Conservation (phyloP, 768 basidiomycete species). For the Russula dissimulans region DNA sequence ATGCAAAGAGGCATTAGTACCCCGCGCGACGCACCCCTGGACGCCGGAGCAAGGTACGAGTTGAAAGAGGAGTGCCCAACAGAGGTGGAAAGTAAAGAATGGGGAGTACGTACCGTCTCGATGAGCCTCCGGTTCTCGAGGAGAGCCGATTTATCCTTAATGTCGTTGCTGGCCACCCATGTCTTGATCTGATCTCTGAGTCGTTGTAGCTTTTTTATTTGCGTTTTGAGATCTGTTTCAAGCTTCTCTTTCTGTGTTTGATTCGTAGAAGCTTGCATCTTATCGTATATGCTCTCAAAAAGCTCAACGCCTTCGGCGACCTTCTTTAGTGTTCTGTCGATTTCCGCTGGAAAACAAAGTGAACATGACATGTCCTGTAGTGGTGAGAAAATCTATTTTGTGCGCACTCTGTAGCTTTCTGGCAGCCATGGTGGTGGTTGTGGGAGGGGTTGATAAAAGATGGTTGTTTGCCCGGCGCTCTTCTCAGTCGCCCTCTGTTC, state of each 20-base stretch:
- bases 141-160: constrained; percentile 93
- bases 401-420: constrained; percentile 76
- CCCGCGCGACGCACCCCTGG: not conserved
- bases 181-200: constrained; percentile 85
- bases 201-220: constrained; percentile 92
- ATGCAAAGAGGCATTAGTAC: not conserved
- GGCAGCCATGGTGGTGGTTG: constrained; percentile 59
- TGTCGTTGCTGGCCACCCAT: constrained; percentile 96
- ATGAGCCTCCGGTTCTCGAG: constrained; percentile 93
- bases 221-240: constrained; percentile 91
- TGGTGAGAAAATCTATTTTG: not conserved
- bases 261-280: constrained; percentile 94
- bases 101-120: constrained; percentile 68
- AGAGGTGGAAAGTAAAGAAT: not conserved
- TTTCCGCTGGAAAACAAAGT: constrained; percentile 64
- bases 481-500: too few species aligned
- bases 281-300: constrained; percentile 94
- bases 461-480: not conserved
- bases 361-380: not conserved
- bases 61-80: not conserved
- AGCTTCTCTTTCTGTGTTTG: constrained; percentile 98
- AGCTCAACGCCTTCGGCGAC: constrained; percentile 92
- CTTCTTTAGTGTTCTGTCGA: constrained; percentile 97
- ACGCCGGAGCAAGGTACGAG: not conserved
- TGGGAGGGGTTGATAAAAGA: constrained; percentile 4